Evolutionary conservation across 257 asterid species (phyloP).

Genomic region (Nicotiana knightiana): DNA sequence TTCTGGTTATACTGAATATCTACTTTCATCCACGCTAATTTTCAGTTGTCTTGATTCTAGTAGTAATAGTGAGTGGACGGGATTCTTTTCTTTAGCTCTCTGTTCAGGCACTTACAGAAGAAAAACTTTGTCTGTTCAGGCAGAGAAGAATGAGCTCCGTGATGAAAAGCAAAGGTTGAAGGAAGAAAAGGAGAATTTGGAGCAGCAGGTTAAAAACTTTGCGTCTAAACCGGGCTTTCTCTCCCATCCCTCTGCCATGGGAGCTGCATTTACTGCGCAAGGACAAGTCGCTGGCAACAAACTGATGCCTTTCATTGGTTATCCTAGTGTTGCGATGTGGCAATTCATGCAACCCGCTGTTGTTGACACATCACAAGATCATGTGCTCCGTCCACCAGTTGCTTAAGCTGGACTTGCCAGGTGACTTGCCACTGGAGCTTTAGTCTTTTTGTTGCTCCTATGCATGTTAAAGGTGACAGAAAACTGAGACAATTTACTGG

Average conservation of each 20-base stretch:
- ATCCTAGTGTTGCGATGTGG: conserved; percentile 34
- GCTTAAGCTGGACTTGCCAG: conserved; percentile 16
- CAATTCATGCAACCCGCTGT: conserved; percentile 32
- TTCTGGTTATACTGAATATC: neutral
- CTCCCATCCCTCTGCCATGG: conserved; percentile 17
- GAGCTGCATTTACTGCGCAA: conserved; percentile 13
- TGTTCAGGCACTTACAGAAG: neutral
- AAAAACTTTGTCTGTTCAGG: conserved; percentile 6
- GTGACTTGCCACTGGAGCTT: conserved; percentile 7
- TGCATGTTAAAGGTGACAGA: neutral
- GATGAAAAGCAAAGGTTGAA: conserved; percentile 26
- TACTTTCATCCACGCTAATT: neutral
- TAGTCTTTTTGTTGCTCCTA: conserved; percentile 1
- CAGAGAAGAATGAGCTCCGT: conserved; percentile 30
- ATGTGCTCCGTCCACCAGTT: conserved; percentile 30
- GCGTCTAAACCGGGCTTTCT: conserved; percentile 14
- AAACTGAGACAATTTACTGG: conserved; percentile 3
- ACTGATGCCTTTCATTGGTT: conserved; percentile 26
- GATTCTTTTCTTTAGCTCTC: neutral
- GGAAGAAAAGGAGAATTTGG: conserved; percentile 25
- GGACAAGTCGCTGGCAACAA: conserved; percentile 20
- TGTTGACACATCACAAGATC: conserved; percentile 31
- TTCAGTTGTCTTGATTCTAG: neutral
- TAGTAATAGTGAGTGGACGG: neutral
- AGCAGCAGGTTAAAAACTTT: conserved; percentile 22